Evolutionary conservation across 371 early-diverging fungal genomes (phyloP).

Genomic region (Parasitella parasitica): DNA sequence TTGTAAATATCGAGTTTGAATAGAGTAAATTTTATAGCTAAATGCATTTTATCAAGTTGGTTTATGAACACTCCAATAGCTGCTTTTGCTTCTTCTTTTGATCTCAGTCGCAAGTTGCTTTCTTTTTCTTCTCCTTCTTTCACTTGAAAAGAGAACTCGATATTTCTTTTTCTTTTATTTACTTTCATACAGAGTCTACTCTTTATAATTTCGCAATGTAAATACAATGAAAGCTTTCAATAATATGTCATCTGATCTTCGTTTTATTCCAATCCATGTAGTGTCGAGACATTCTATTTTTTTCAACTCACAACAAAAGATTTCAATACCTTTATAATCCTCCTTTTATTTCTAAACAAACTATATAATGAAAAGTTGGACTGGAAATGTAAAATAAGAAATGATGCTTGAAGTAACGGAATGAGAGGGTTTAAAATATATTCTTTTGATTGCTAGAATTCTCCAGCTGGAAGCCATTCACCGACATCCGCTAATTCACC

Average conservation of each 20-base stretch:
- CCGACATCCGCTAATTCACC: slow-evolving; percentile 8
- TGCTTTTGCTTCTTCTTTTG: background rate
- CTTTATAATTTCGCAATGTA: background rate
- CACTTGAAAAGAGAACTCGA: background rate
- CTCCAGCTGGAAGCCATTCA: slow-evolving; percentile 1
- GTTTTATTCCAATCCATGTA: background rate
- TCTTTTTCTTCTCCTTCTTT: background rate
- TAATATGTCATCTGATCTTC: background rate
- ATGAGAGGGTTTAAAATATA: background rate
- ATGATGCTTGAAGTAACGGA: background rate
- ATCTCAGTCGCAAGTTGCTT: background rate
- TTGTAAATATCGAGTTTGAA: too few species aligned
- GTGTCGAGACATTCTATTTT: background rate
- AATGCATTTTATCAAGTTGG: too few species aligned
- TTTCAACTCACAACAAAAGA: background rate
- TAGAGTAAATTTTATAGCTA: too few species aligned
- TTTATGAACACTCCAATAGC: too few species aligned
- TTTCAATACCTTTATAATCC: background rate
- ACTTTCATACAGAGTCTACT: background rate
- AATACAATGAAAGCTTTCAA: background rate
- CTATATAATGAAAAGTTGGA: slow-evolving; percentile 19
- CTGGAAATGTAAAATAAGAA: slow-evolving; percentile 16
- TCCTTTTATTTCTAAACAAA: background rate
- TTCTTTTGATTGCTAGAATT: background rate
- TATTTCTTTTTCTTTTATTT: background rate